Conservation (phyloP, 106 monocot genomes). For the Dioscorea alata region DNA sequence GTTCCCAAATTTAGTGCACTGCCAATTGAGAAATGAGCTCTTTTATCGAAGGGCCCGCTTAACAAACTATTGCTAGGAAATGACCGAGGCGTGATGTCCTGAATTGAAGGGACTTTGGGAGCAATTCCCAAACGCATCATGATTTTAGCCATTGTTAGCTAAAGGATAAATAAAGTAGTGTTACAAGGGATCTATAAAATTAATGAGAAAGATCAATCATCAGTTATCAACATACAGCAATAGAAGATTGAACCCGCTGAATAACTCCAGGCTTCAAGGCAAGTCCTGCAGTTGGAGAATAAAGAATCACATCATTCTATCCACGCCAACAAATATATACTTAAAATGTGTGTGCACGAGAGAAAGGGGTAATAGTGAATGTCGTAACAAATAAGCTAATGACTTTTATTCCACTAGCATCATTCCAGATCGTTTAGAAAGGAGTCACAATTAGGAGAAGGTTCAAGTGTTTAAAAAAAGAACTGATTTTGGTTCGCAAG, state of each 20-base stretch:
- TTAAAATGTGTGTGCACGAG: background rate
- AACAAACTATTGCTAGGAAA: slow-evolving; percentile 15
- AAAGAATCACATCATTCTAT: no score
- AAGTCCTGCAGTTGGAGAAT: slow-evolving; percentile 31
- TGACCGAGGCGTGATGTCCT: slow-evolving; percentile 19
- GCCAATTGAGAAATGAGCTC: slow-evolving; percentile 7
- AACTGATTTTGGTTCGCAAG: background rate
- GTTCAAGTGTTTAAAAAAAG: background rate
- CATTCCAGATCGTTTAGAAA: background rate
- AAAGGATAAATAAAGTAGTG: slow-evolving; percentile 7
- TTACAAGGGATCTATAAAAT: slow-evolving; percentile 4
- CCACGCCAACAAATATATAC: background rate
- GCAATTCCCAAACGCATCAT: slow-evolving; percentile 33
- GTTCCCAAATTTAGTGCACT: slow-evolving; percentile 9
- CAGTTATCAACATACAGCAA: slow-evolving; percentile 23
- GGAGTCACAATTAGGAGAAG: background rate
- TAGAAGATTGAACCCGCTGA: slow-evolving; percentile 36
- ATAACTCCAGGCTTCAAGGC: slow-evolving; percentile 59
- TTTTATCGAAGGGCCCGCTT: slow-evolving; percentile 14
- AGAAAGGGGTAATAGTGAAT: background rate
- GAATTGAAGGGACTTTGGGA: slow-evolving; percentile 26
- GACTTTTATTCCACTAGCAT: background rate
- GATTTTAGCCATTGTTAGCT: slow-evolving; percentile 49
- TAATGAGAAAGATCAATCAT: background rate
- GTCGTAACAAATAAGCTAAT: background rate